Evolutionary conservation across 805 yeast genomes (phyloP), one percentile per base, ranked within the genome.

Genomic region (Deakozyma indianensis): DNA sequence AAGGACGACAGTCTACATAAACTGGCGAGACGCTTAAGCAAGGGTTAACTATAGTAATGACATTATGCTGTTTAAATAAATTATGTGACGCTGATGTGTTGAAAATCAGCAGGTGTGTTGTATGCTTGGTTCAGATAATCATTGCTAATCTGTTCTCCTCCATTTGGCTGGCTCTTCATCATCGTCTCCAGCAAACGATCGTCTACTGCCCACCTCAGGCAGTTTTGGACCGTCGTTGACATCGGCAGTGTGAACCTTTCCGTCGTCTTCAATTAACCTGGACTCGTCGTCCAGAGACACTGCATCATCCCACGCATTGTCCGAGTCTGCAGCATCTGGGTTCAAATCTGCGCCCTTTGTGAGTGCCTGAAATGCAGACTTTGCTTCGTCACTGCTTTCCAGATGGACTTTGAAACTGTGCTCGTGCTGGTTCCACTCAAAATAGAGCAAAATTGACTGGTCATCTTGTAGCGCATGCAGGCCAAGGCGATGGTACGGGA

Each of bases 1-100:
- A 42, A 43, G 23, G 62, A 57, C 38, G 56, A 45, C n/a, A 45
- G 50, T 27, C 48, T 57, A 23, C 53, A 50, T 24, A 44, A 49
- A 16, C 29, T 57, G 35, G 61, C 61, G 9, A 46, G 61, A 35
- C 41, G 60, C 14, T 45, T 57, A 25, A 55, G 55, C 42, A 41
- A 43, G 46, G 49, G 51, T 24, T 53, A 41, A 32, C 16, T 28
- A 24, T 35, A 15, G 7, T 7, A 14, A 18, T 7, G 22, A 35
- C 22, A 35, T 7, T 7, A 35, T 25, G 7, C 7, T 25, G 7
- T 25, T 25, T 14, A 25, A 25, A 25, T 25, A 25, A 25, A 25
- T 25, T 35, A 35, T 9, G 14, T 20, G 29, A 41, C 11, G 43
- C 24, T 23, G 20, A 14, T 22, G 27, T 18, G 42, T 40, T 40